Evolutionary conservation across 1,284 basidiomycete genomes (phyloP).

Genomic region (Sporisorium reilianum): DNA sequence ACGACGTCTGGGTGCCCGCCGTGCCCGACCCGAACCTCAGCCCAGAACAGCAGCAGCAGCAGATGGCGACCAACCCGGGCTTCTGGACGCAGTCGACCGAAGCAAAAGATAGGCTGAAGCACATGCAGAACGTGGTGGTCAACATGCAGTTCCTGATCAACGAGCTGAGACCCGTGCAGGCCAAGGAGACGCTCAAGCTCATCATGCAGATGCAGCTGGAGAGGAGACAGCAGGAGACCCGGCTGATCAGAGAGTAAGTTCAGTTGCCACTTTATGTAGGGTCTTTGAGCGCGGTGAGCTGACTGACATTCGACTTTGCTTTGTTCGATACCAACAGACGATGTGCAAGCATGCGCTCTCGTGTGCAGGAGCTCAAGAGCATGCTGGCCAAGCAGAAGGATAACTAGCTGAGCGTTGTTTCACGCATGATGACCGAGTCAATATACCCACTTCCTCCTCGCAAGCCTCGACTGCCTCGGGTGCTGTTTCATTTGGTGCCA

Average conservation of each 20-base stretch:
- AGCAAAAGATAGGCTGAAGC: constrained; percentile 57
- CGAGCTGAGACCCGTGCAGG: constrained; percentile 63
- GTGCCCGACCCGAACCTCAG: constrained; percentile 34
- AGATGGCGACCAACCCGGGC: constrained; percentile 35
- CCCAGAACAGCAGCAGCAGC: constrained; percentile 38
- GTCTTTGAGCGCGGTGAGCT: no score
- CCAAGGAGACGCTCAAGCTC: constrained; percentile 55
- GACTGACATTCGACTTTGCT: not conserved
- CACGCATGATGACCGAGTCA: not conserved
- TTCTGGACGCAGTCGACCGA: constrained; percentile 55
- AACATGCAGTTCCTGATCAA: constrained; percentile 67
- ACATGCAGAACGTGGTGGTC: constrained; percentile 64
- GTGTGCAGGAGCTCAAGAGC: constrained; percentile 26
- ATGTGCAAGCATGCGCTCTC: constrained; percentile 36
- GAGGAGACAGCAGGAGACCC: constrained; percentile 52
- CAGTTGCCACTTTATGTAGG: no score
- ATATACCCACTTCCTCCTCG: constrained; percentile 6
- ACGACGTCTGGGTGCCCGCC: constrained; percentile 54
- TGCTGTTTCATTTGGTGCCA: not conserved
- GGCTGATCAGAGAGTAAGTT: constrained; percentile 51
- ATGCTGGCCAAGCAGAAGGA: constrained; percentile 23
- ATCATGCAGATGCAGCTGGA: constrained; percentile 58
- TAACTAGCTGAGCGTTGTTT: not conserved
- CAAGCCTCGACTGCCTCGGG: not conserved
- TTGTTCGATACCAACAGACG: constrained; percentile 6